Evolutionary conservation across 1,284 basidiomycete species (phyloP), one percentile per base, ranked within the genome.

Genomic region (Cystobasidiaceae sp.): DNA sequence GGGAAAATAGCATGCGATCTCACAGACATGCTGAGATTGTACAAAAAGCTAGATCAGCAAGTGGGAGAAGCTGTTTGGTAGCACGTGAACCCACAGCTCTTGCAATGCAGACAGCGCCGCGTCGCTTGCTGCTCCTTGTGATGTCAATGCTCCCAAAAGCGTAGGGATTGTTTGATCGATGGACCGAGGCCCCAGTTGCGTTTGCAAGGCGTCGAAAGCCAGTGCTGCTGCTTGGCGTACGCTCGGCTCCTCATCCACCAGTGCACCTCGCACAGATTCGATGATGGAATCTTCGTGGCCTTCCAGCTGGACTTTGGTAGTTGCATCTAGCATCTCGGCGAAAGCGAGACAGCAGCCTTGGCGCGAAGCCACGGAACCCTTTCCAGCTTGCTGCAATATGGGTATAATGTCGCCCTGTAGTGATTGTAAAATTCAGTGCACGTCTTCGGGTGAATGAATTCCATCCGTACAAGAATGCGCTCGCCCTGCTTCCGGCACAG

Each of bases 151-250:
- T 73, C 93, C 91, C 66, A 98, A 78, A 2, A 98, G 78, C 0
- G 93, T 97, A 0, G 94, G 96, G 69, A 98, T 94, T 0, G 92
- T 98, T 78, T 94, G 86, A 75, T 98, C 93, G 71, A 97, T 94
- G 5, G 93, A 94, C 74, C 87, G 89, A 32, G 85, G 83, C 8
- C 96, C 94, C 48, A 94, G 82, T 74, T 89, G 83, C 69, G 93
- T 90, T 79, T 97, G 94, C 49, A 96, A 82, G 1, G 86, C 83
- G 75, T 98, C 94, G 79, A 99, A 98, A 0, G 93, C 90, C 75
- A 85, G 86, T 0, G 94, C 94, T 6, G 94, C 93, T 0, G 94
- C 93, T 4, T 87, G 79, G 64, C 94, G 86, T n/a, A 98, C 96
- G 51, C 82, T 83, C 8, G 87, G 79, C 71, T 93, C 87, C 64